phyloP scores from a whole-genome alignment of 2,329 filamentous ascomycete genomes.

The Orbilia blumenaviensis region DNA sequence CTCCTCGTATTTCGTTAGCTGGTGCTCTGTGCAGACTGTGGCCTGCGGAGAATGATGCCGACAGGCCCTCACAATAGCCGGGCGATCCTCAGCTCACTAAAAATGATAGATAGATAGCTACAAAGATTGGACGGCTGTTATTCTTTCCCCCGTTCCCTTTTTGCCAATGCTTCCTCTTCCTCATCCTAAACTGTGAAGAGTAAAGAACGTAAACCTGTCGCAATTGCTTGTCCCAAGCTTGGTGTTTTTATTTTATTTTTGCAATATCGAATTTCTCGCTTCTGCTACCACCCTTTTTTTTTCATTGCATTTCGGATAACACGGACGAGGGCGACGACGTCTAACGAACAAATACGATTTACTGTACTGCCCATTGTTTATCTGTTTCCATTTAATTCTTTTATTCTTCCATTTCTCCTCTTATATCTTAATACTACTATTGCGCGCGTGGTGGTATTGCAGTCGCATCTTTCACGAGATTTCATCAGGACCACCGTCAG shows the following conservation, averaged over 20 bases:
- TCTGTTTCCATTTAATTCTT: neutral
- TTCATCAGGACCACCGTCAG: slow-evolving; percentile 14
- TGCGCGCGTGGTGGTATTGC: slow-evolving; percentile 15
- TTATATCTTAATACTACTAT: slow-evolving; percentile 5
- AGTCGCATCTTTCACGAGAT: slow-evolving; percentile 12
- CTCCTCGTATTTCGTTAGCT: slow-evolving; percentile 50
- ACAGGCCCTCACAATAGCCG: slow-evolving; percentile 50
- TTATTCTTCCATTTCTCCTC: neutral
- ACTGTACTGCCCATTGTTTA: neutral
- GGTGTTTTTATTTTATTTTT: slow-evolving; percentile 22
- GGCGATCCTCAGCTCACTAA: slow-evolving; percentile 25
- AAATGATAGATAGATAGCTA: slow-evolving; percentile 11
- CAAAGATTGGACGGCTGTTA: slow-evolving; percentile 15
- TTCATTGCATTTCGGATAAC: slow-evolving; percentile 23
- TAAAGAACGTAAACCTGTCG: slow-evolving; percentile 19
- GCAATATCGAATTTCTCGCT: slow-evolving; percentile 24
- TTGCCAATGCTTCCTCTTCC: slow-evolving; percentile 17
- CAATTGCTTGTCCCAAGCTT: slow-evolving; percentile 31
- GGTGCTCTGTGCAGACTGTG: slow-evolving; percentile 8
- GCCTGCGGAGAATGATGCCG: slow-evolving; percentile 49
- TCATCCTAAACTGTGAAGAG: slow-evolving; percentile 12
- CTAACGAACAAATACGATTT: slow-evolving; percentile 3
- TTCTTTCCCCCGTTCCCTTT: neutral
- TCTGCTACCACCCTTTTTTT: slow-evolving; percentile 27
- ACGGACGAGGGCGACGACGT: neutral